Percentiles rank a stretch among this genome's conserved stretches.
phyloP scores from a whole-genome alignment of 176 grass and related monocot species.

The Triticum monococcum region DNA sequence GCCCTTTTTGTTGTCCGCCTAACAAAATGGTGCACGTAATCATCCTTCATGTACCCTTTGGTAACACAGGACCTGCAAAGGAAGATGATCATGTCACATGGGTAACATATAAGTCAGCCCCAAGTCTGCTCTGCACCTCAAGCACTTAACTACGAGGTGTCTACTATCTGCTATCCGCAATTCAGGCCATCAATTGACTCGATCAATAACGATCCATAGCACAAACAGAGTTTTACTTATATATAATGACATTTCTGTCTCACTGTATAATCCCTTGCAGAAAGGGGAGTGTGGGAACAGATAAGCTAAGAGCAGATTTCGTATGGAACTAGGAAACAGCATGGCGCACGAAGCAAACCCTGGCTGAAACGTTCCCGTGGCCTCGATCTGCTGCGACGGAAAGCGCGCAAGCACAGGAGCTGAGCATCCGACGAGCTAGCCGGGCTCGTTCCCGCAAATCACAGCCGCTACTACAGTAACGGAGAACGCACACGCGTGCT shows the following conservation, averaged over 20 bases:
- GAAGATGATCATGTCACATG: conserved; percentile 4
- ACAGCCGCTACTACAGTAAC: no score
- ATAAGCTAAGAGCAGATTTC: background rate
- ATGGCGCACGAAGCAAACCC: background rate
- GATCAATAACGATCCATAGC: background rate
- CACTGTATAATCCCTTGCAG: background rate
- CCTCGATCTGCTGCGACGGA: background rate
- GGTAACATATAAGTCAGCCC: background rate
- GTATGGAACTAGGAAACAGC: background rate
- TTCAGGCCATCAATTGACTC: background rate
- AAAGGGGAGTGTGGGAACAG: background rate
- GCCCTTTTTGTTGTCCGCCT: conserved; percentile 72
- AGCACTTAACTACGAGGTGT: background rate
- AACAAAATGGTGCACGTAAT: conserved; percentile 86
- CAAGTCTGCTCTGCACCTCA: background rate
- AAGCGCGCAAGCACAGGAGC: background rate
- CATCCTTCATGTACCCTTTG: conserved; percentile 99
- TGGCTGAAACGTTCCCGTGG: background rate
- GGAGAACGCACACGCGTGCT: no score
- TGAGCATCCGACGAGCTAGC: background rate
- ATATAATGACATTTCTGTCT: background rate
- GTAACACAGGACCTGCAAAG: conserved; percentile 80
- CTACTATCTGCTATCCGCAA: background rate
- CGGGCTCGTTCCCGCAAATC: background rate
- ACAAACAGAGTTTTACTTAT: background rate